A percentile compares a stretch with the other conserved stretches of the same genome.
Evolutionary conservation across 495 filamentous ascomycete genomes (phyloP).

Genomic region (Poronia punctata): DNA sequence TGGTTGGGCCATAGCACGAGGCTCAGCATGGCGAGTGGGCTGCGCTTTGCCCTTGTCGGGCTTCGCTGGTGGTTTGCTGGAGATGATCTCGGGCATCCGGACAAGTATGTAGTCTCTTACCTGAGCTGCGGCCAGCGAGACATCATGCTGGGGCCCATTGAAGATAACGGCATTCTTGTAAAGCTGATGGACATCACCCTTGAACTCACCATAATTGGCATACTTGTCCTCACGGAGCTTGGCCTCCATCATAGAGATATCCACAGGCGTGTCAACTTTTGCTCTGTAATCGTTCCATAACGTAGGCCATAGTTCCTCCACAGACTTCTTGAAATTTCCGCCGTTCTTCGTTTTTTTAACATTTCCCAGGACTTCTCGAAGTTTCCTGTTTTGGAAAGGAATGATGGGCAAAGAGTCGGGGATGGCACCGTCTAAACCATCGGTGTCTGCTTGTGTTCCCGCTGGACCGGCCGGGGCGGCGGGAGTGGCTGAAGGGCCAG

Average conservation of each 20-base stretch:
- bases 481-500: no score
- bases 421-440: conserved; percentile 17
- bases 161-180: conserved; percentile 69
- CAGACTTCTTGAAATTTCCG: conserved; percentile 63
- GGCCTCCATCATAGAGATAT: conserved; percentile 71
- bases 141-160: conserved; percentile 70
- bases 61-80: conserved; percentile 40
- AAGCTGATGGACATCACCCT: conserved; percentile 66
- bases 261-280: conserved; percentile 71
- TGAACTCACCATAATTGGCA: conserved; percentile 59
- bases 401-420: conserved; percentile 34
- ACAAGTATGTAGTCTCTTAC: conserved; percentile 56
- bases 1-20: conserved; percentile 36
- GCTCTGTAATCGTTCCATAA: conserved; percentile 58
- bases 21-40: conserved; percentile 40
- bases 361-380: conserved; percentile 52
- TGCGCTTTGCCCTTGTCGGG: conserved; percentile 51
- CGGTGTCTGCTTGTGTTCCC: conserved; percentile 7
- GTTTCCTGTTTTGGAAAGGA: conserved; percentile 37
- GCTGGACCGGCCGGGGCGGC: not conserved
- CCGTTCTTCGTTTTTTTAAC: conserved; percentile 77
- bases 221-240: conserved; percentile 65
- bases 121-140: conserved; percentile 55
- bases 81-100: conserved; percentile 44
- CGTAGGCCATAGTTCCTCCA: conserved; percentile 45